Base-by-base conservation (phyloP, 2,329 filamentous ascomycete genomes). In the Pestalotiopsis sp. region DNA sequence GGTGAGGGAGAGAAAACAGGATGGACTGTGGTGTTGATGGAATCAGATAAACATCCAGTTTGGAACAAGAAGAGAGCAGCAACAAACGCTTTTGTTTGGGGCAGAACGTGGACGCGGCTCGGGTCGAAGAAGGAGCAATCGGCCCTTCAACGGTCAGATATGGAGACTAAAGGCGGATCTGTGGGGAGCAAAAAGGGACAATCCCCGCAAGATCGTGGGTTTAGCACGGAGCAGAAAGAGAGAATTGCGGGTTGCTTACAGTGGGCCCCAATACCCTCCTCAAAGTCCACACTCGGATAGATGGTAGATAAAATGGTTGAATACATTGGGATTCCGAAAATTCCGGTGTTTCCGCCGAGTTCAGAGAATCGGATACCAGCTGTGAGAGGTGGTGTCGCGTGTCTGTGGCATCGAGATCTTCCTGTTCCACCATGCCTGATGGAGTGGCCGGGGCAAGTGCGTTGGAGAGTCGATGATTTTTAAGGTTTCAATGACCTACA, bases 61-160 rank as follows among this genome's bases (percentile, higher is more conserved):
- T 17, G 14, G 10, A 22, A 57, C 14, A 57, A 24, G 24, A 22
- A 22, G 20, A 22, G 24, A 35, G 24, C n/a, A 26, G 20, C 14
- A 35, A 52, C 14, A 52, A 52, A n/a, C 44, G 10, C 9, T 52
- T 20, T n/a, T 20, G 17, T 52, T 20, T 52, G 17, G n/a, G 44
- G 17, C 44, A 52, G 44, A 52, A 35, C 30, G 30, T 35, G 30
- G 48, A 20, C 14, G 56, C 56, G 22, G 56, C 56, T 26, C 59
- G n/a, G 56, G 59, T 39, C 48, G 17, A 24, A 44, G 62, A 44
- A 35, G 22, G 40, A n/a, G 62, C 44, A 65, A 56, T 65, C 62
- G 62, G 62, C 62, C 62, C 62, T 65, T 65, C 30, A 39, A 56
- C 62, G 62, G 62, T 65, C 44, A 44, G 22, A 55, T 65, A 44